These are phyloP conservation scores for Chalciporus chontae DNA, from an alignment of 768 basidiomycete species.

Conservation along the genomic window DNA sequence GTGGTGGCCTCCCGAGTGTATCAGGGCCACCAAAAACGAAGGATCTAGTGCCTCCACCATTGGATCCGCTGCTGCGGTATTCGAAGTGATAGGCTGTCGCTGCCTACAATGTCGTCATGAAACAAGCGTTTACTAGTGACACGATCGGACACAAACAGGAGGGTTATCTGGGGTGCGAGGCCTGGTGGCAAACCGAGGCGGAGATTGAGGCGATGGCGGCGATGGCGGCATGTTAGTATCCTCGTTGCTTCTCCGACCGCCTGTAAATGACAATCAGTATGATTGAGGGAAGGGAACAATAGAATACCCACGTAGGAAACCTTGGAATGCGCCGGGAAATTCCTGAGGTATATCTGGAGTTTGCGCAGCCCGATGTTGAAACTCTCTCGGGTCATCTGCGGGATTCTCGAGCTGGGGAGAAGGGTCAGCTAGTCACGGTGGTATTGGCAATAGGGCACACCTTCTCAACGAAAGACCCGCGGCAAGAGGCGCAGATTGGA, in stretches of 20 bases:
- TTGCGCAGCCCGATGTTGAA: slow-evolving; percentile 39
- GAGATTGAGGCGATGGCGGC: slow-evolving; percentile 13
- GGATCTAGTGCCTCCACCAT: slow-evolving; percentile 30
- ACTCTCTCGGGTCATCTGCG: slow-evolving; percentile 71
- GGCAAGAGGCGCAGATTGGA: slow-evolving; percentile 80
- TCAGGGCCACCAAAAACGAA: slow-evolving; percentile 37
- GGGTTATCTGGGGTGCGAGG: slow-evolving; percentile 13
- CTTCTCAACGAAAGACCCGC: slow-evolving; percentile 80
- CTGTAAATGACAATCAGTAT: background rate
- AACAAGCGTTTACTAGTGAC: background rate
- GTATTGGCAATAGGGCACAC: slow-evolving; percentile 32
- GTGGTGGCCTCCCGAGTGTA: slow-evolving; percentile 20
- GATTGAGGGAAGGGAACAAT: slow-evolving; percentile 6
- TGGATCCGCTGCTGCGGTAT: slow-evolving; percentile 30
- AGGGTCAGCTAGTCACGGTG: slow-evolving; percentile 1
- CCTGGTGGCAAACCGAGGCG: slow-evolving; percentile 1
- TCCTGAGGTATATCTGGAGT: slow-evolving; percentile 24
- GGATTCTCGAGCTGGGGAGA: slow-evolving; percentile 65
- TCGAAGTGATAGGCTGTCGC: slow-evolving; percentile 34
- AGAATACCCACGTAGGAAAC: slow-evolving; percentile 44
- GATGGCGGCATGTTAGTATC: background rate
- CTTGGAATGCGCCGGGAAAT: slow-evolving; percentile 41
- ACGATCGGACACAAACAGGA: slow-evolving; percentile 9
- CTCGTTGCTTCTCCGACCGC: background rate
- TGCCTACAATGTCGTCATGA: slow-evolving; percentile 9